A percentile compares a stretch with the other conserved stretches of the same genome.
Evolutionary conservation across 495 filamentous ascomycete species (phyloP).

Genomic region (Xylaria intraflava): DNA sequence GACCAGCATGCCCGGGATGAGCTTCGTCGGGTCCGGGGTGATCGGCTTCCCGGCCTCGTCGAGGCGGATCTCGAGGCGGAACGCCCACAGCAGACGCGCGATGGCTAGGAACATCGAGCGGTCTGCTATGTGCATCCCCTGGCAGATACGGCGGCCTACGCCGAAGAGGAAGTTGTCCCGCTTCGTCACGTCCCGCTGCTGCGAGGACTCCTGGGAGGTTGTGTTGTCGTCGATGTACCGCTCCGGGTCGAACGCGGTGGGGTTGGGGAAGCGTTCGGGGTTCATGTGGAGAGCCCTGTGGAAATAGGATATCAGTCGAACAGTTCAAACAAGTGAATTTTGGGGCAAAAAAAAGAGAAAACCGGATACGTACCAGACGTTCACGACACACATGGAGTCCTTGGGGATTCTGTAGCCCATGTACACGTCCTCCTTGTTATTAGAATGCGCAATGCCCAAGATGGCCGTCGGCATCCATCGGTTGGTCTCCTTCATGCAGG

Average conservation of each 20-base stretch:
- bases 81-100: slow-evolving; percentile 43
- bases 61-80: slow-evolving; percentile 30
- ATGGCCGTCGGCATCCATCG: slow-evolving; percentile 51
- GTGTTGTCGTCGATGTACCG: slow-evolving; percentile 32
- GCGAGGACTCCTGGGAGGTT: slow-evolving; percentile 22
- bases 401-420: slow-evolving; percentile 35
- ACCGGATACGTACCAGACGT: slow-evolving; percentile 27
- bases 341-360: not conserved
- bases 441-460: slow-evolving; percentile 47
- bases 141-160: slow-evolving; percentile 50
- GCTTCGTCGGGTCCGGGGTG: slow-evolving; percentile 3
- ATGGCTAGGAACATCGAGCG: slow-evolving; percentile 42
- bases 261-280: slow-evolving; percentile 35
- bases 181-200: slow-evolving; percentile 33
- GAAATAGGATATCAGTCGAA: not conserved
- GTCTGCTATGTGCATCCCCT: slow-evolving; percentile 50
- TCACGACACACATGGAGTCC: slow-evolving; percentile 26
- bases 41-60: slow-evolving; percentile 14
- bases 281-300: slow-evolving; percentile 38
- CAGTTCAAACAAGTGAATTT: not conserved
- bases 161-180: slow-evolving; percentile 42
- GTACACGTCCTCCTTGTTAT: slow-evolving; percentile 40
- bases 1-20: slow-evolving; percentile 12
- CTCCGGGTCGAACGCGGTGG: slow-evolving; percentile 42
- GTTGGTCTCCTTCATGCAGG: slow-evolving; percentile 47